Conservation (phyloP, 2,329 filamentous ascomycete species). For the Aspergillus japonicus region DNA sequence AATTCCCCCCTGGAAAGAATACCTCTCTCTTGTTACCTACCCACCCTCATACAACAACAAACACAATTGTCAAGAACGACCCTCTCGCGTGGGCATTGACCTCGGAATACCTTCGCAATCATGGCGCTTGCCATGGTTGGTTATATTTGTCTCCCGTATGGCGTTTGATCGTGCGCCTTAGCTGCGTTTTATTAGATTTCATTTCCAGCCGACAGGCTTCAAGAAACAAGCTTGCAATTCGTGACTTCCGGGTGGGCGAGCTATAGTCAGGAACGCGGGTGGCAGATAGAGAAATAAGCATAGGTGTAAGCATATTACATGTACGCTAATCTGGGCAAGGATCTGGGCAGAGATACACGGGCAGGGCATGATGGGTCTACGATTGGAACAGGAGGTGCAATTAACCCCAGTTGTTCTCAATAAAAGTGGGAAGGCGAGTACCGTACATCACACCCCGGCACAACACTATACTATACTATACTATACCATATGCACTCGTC, state of each 20-base stretch:
- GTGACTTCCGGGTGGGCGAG: background rate
- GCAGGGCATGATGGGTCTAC: background rate
- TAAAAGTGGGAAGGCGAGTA: too few species aligned
- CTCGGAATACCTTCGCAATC: conserved; percentile 1
- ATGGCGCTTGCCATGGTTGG: conserved; percentile 21
- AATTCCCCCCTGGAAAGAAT: conserved; percentile 26
- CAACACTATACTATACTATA: background rate
- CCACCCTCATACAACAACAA: conserved; percentile 6
- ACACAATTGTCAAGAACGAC: conserved; percentile 16
- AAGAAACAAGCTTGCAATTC: conserved; percentile 24
- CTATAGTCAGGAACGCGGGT: background rate
- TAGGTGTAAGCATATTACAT: background rate
- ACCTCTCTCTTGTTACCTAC: conserved; percentile 25
- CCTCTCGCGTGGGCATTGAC: conserved; percentile 18
- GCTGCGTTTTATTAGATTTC: conserved; percentile 25
- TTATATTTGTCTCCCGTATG: conserved; percentile 21
- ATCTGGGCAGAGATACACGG: background rate
- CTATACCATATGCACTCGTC: background rate
- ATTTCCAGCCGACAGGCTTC: conserved; percentile 22
- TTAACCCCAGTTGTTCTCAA: too few species aligned
- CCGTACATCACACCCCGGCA: background rate
- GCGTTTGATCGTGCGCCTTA: conserved; percentile 25
- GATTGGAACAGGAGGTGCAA: too few species aligned
- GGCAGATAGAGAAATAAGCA: background rate
- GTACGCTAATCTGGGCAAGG: background rate